Percentiles rank a stretch among this genome's conserved stretches.
Evolutionary conservation across 345 rosid species (phyloP).

Genomic region (Alliaria petiolata): DNA sequence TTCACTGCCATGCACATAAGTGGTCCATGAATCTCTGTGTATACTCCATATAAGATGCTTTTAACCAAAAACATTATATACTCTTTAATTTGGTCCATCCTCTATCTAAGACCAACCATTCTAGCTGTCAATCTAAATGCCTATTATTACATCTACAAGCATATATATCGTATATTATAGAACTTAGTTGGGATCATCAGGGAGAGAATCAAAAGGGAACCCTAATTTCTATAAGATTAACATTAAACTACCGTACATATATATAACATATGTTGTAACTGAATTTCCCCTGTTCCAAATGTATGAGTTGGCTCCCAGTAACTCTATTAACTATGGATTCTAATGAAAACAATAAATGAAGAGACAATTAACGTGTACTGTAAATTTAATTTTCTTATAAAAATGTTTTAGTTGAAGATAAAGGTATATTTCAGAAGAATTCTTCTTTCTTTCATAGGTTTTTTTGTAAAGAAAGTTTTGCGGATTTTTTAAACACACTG

Average conservation of each 20-base stretch:
- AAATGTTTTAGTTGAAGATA: not conserved
- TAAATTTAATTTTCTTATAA: not conserved
- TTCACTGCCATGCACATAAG: slow-evolving; percentile 13
- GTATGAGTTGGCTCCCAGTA: not conserved
- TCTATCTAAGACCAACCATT: slow-evolving; percentile 16
- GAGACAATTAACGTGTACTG: not conserved
- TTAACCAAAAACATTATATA: not conserved
- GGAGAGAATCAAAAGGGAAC: not conserved
- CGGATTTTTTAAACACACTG: no score
- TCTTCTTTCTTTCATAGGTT: no score
- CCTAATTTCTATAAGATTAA: not conserved
- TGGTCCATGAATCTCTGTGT: slow-evolving; percentile 19
- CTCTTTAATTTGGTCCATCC: slow-evolving; percentile 24
- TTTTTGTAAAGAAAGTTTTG: no score
- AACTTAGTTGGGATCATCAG: not conserved
- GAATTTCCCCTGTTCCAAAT: not conserved
- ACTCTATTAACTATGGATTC: not conserved
- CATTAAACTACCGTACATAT: not conserved
- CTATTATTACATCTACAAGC: not conserved
- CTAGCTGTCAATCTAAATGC: slow-evolving; percentile 19
- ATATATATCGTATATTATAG: not conserved
- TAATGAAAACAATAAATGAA: not conserved
- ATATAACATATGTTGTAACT: no score
- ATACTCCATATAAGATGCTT: not conserved
- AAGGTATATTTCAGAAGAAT: not conserved